These are phyloP conservation scores for Nyssa sinensis DNA, from an alignment of 148 eudicot genomes.

Conservation along the genomic window DNA sequence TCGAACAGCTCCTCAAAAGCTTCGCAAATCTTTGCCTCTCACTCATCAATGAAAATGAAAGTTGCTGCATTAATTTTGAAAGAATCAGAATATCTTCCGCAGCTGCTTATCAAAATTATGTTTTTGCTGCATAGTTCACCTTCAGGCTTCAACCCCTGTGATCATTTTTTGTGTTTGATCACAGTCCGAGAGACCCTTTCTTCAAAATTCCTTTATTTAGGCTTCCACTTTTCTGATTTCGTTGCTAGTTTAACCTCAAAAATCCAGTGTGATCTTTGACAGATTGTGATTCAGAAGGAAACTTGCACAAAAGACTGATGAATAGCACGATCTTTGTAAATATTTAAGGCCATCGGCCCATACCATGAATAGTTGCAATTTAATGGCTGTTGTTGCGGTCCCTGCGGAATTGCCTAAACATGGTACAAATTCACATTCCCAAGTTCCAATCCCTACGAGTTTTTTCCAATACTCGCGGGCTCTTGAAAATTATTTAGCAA, in stretches of 20 bases:
- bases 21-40: slow-evolving; percentile 39
- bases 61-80: slow-evolving; percentile 24
- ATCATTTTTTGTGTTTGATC: background rate
- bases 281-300: no score
- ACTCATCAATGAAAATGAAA: slow-evolving; percentile 25
- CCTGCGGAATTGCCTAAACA: no score
- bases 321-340: no score
- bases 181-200: background rate
- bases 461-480: no score
- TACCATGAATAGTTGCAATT: no score
- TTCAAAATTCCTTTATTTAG: background rate
- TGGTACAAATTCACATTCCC: no score
- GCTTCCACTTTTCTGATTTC: background rate
- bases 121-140: background rate
- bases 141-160: background rate
- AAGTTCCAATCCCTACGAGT: no score
- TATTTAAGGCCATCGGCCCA: no score
- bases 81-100: background rate
- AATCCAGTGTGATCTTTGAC: no score
- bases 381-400: no score
- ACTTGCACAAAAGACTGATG: no score
- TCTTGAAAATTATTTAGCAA: no score
- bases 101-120: background rate
- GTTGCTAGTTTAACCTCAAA: background rate
- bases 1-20: slow-evolving; percentile 38